These are phyloP conservation scores for Ophiostoma australiae DNA, from an alignment of 2,329 filamentous ascomycete species.

Conservation along the genomic window DNA sequence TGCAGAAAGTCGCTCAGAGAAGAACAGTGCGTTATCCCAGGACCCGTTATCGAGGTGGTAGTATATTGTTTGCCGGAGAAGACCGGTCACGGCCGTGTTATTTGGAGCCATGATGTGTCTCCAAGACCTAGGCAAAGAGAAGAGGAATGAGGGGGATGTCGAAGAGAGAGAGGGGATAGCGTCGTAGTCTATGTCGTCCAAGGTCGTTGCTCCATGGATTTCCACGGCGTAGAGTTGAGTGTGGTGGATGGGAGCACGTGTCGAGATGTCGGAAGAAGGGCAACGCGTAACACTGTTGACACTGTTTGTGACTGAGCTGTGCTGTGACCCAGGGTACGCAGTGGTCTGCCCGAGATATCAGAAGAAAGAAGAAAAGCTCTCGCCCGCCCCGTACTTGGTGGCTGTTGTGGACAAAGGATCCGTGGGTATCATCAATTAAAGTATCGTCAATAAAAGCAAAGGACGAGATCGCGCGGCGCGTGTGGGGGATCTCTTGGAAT, in stretches of 20 bases:
- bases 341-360: neutral
- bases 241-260: neutral
- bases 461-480: constrained; percentile 4
- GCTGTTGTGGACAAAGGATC: neutral
- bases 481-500: neutral
- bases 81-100: constrained; percentile 45
- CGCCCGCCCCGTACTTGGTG: neutral
- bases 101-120: constrained; percentile 48
- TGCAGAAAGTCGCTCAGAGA: constrained; percentile 78
- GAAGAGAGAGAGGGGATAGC: neutral
- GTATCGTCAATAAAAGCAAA: neutral
- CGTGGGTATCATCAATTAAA: neutral
- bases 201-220: constrained; percentile 26
- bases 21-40: constrained; percentile 86
- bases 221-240: neutral
- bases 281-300: constrained; percentile 1
- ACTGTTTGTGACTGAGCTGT: neutral
- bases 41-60: constrained; percentile 85
- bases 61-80: constrained; percentile 56
- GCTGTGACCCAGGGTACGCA: neutral
- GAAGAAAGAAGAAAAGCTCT: neutral
- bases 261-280: neutral
- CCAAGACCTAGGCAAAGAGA: neutral
- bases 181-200: constrained; percentile 22
- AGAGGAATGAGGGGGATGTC: neutral